A percentile compares a stretch with the other conserved stretches of the same genome.
These are phyloP conservation scores for Trypanosoma melophagium DNA, from an alignment of 208 protist genomes.

Conservation along the genomic window DNA sequence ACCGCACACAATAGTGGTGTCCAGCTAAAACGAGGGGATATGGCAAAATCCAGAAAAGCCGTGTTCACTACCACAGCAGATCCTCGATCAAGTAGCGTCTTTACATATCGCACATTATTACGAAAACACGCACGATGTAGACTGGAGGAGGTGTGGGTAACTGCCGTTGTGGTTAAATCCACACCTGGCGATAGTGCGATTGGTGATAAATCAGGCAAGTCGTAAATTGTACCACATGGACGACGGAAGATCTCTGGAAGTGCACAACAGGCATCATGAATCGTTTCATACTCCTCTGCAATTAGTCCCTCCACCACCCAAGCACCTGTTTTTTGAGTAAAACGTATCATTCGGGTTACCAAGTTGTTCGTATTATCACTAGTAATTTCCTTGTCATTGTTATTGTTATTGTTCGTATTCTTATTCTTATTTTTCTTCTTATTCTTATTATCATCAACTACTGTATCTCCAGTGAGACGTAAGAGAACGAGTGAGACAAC, in stretches of 20 bases:
- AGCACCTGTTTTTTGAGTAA: slow-evolving; percentile 69
- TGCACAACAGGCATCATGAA: slow-evolving; percentile 61
- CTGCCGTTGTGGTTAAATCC: background rate
- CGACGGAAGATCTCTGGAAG: slow-evolving; percentile 69
- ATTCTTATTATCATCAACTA: background rate
- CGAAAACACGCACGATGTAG: slow-evolving; percentile 88
- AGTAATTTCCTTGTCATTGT: background rate
- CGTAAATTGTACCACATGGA: slow-evolving; percentile 38
- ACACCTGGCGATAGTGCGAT: too few species aligned
- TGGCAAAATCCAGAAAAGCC: slow-evolving; percentile 51
- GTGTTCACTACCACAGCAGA: slow-evolving; percentile 75
- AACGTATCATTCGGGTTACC: slow-evolving; percentile 41
- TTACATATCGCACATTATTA: slow-evolving; percentile 84
- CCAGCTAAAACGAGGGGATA: slow-evolving; percentile 68
- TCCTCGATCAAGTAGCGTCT: slow-evolving; percentile 71
- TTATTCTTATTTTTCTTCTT: background rate
- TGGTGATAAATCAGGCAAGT: background rate
- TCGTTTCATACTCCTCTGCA: slow-evolving; percentile 64
- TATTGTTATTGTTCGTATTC: background rate
- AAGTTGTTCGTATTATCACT: slow-evolving; percentile 12
- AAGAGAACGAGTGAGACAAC: slow-evolving; percentile 48
- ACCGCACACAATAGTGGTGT: slow-evolving; percentile 86
- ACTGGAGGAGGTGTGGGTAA: slow-evolving; percentile 29
- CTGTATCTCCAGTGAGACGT: background rate
- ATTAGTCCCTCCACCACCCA: slow-evolving; percentile 74